Percentiles rank a stretch among this genome's conserved stretches.
phyloP scores from a whole-genome alignment of 176 grass and related monocot species.

The Ensete glaucum region DNA sequence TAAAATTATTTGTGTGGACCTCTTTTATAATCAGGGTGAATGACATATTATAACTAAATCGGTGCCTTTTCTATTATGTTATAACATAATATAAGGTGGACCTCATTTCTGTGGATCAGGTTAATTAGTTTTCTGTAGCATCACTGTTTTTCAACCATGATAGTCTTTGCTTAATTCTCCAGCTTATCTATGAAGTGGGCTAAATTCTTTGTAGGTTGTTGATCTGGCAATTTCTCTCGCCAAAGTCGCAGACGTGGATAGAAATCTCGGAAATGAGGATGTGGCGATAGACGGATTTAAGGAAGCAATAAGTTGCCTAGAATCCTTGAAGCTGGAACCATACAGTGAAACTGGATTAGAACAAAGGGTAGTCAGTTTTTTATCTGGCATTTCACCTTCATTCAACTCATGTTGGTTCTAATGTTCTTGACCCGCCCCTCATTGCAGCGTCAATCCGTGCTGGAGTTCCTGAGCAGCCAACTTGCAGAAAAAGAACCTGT shows the following conservation, averaged over 20 bases:
- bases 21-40: no score
- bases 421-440: not conserved
- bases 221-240: conserved; percentile 91
- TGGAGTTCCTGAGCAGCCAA: conserved; percentile 65
- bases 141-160: not conserved
- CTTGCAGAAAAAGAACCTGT: conserved; percentile 31
- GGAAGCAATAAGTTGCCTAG: conserved; percentile 77
- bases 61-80: no score
- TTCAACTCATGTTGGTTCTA: not conserved
- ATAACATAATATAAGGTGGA: no score
- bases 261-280: conserved; percentile 70
- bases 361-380: conserved; percentile 36
- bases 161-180: not conserved
- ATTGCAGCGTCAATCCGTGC: conserved; percentile 54
- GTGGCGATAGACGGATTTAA: conserved; percentile 53
- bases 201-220: conserved; percentile 46
- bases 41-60: no score
- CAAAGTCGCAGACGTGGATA: conserved; percentile 86
- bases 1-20: not conserved
- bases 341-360: conserved; percentile 39
- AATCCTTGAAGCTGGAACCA: conserved; percentile 75
- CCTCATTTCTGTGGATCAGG: no score
- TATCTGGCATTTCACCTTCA: not conserved
- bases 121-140: not conserved
- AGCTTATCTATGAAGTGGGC: not conserved